Base-by-base conservation (phyloP, 768 basidiomycete genomes). In the Lentinula sp. region DNA sequence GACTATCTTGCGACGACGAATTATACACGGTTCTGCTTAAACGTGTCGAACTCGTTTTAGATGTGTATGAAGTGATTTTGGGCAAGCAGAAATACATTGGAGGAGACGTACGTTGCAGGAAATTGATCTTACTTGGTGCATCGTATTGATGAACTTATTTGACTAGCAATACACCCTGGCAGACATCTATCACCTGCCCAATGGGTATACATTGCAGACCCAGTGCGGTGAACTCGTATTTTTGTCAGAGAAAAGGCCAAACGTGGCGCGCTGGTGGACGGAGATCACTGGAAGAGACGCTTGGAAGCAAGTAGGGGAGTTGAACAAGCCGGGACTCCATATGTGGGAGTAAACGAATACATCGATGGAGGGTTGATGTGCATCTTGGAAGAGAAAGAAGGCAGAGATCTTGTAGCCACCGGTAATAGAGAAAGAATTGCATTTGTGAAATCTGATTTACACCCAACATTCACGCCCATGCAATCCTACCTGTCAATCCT, bases 11-110 rank as follows among this genome's bases (percentile, higher is more conserved):
- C 71, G 9, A 49, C 57, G 4, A 66, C 65, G 2, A 70, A 84
- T 16, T 71, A 75, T 39, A 70, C 62, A 0, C 81, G 76, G 63
- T 74, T 20, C 10, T 48, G 20, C 46, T 48, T 0, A 48, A 48
- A 23, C 46, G 20, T 37, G 53, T 41, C 36, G 35, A 54, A 54
- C 53, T 54, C 53, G 46, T 48, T 48, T 12, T 87, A 20, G 76
- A 79, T 35, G 83, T 69, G 1, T 88, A 87, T 68, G 85, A 88
- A 33, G 60, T 64, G 12, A 82, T 88, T 59, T 74, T 89, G 33
- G 68, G 75, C 28, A 85, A 83, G 68, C 79, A 81, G 61, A 79
- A 77, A 64, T 86, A 83, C 68, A 66, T 87, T 39, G 82, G 79
- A 15, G 85, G 85, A 0, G 74, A 86, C 66, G 83, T 76, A 43